Evolutionary conservation across 225 moss, liverwort and hornwort species (phyloP).

Genomic region (Neckera pumila): DNA sequence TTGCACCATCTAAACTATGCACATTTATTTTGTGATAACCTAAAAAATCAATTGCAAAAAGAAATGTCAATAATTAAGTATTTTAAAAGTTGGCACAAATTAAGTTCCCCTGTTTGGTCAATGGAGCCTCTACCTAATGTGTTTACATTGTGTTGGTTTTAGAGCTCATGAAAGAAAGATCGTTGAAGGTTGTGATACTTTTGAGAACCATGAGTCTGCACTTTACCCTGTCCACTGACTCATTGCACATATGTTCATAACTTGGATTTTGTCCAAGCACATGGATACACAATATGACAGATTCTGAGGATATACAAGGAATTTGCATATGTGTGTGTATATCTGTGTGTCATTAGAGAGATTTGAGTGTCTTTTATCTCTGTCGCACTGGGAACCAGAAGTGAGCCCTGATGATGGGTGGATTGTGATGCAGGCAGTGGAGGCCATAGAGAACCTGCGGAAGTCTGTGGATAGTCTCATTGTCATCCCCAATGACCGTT

Average conservation of each 20-base stretch:
- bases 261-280: background rate
- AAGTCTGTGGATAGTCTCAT: slow-evolving; percentile 81
- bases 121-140: background rate
- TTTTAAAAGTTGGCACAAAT: background rate
- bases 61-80: too few species aligned
- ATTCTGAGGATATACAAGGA: background rate
- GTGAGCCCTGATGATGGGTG: background rate
- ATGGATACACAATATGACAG: background rate
- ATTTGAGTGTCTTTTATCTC: background rate
- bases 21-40: background rate
- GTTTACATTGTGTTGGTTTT: background rate
- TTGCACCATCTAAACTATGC: background rate
- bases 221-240: background rate
- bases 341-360: background rate
- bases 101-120: background rate
- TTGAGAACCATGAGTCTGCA: background rate
- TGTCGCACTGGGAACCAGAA: background rate
- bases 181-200: background rate
- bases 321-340: background rate
- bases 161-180: background rate
- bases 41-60: background rate
- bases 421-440: slow-evolving; percentile 35
- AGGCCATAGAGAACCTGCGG: slow-evolving; percentile 66
- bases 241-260: background rate
- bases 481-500: slow-evolving; percentile 76